These are phyloP conservation scores for Brassica hybrid DNA, from an alignment of 441 rosid genomes.

Conservation along the genomic window DNA sequence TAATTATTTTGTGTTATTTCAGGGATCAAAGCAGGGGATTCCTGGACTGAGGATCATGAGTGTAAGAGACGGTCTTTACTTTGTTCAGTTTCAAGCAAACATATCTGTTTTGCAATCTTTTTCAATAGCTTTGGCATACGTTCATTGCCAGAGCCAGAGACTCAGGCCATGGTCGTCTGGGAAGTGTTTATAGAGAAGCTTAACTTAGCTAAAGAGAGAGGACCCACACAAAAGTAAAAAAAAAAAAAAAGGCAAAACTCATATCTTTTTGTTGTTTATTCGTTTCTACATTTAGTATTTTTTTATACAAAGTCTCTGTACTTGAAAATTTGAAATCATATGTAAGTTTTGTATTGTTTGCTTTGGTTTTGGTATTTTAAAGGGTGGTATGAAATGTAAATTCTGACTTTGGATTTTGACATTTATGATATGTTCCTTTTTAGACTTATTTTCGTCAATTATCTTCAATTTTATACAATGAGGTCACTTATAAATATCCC, in stretches of 20 bases:
- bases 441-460: background rate
- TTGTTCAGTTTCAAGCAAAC: slow-evolving; percentile 63
- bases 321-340: background rate
- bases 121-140: slow-evolving; percentile 74
- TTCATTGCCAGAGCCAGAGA: slow-evolving; percentile 64
- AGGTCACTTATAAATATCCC: too few relatives aligned
- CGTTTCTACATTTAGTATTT: background rate
- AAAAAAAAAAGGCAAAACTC: too few relatives aligned
- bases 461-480: background rate
- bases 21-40: slow-evolving; percentile 62
- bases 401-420: slow-evolving; percentile 28
- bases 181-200: slow-evolving; percentile 51
- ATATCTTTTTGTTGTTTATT: too few relatives aligned
- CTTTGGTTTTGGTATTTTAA: background rate
- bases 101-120: slow-evolving; percentile 80
- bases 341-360: slow-evolving; percentile 26
- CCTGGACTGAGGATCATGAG: slow-evolving; percentile 68
- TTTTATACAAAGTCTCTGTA: background rate
- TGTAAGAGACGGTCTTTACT: slow-evolving; percentile 71
- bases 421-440: slow-evolving; percentile 17
- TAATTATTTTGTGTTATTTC: slow-evolving; percentile 32
- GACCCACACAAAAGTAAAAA: too few relatives aligned
- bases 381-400: slow-evolving; percentile 29
- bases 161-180: slow-evolving; percentile 44
- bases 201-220: slow-evolving; percentile 43